These are phyloP conservation scores for Verticillium isaacii DNA, from an alignment of 2,329 filamentous ascomycete species.

Conservation along the genomic window DNA sequence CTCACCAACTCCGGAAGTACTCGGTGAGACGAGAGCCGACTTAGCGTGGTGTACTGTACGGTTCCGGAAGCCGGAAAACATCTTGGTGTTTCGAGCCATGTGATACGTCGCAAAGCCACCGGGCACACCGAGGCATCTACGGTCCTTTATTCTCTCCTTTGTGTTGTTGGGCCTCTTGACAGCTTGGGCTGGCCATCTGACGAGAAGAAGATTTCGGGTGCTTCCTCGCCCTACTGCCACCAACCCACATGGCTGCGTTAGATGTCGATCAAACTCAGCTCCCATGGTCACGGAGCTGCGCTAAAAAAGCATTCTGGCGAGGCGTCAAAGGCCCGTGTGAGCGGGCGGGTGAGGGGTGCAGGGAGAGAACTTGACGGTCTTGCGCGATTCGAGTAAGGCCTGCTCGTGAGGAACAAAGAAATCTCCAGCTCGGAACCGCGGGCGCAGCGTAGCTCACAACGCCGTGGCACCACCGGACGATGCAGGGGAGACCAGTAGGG, in stretches of 20 bases:
- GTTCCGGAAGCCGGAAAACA: neutral
- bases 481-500: neutral
- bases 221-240: neutral
- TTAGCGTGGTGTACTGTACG: neutral
- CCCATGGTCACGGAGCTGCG: neutral
- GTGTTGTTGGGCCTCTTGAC: neutral
- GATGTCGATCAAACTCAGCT: neutral
- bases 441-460: neutral
- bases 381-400: neutral
- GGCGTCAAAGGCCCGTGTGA: neutral
- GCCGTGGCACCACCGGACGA: neutral
- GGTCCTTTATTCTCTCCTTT: neutral
- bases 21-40: neutral
- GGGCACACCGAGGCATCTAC: neutral
- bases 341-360: neutral
- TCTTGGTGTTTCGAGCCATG: neutral
- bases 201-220: neutral
- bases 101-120: neutral
- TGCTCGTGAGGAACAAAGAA: neutral
- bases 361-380: neutral
- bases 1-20: neutral
- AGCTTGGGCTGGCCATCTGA: neutral
- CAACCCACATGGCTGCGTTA: neutral
- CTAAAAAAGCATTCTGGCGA: neutral
- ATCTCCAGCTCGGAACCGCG: neutral